These are phyloP conservation scores for Fonsecaea erecta DNA, from an alignment of 2,329 filamentous ascomycete species.

Conservation along the genomic window DNA sequence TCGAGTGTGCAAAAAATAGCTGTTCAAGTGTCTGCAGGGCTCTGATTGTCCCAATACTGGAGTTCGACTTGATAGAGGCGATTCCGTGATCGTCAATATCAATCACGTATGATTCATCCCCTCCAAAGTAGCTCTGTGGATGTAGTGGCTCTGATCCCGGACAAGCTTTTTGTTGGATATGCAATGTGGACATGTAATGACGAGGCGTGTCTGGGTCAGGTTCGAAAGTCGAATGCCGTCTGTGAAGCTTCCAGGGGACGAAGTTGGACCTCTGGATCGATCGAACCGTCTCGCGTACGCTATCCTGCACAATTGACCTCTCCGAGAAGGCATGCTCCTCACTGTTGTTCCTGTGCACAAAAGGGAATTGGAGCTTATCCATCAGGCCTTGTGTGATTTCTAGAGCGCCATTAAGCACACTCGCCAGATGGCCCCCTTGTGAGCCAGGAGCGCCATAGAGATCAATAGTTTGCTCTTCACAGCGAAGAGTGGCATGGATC, in stretches of 20 bases:
- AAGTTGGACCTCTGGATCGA: constrained; percentile 36
- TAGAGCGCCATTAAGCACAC: constrained; percentile 6
- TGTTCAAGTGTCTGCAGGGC: constrained; percentile 41
- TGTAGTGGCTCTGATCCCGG: constrained; percentile 19
- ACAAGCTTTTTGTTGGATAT: constrained; percentile 34
- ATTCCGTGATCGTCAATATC: constrained; percentile 33
- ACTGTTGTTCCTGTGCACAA: background rate
- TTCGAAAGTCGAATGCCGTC: constrained; percentile 38
- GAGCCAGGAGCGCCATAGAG: background rate
- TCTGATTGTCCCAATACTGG: constrained; percentile 38
- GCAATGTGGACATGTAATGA: constrained; percentile 33
- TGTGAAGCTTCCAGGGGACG: constrained; percentile 42
- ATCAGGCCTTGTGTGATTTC: constrained; percentile 13
- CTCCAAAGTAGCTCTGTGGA: constrained; percentile 32
- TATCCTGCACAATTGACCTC: constrained; percentile 31
- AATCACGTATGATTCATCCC: constrained; percentile 40
- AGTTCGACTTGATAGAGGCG: constrained; percentile 36
- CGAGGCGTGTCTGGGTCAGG: constrained; percentile 23
- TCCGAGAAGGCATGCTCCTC: constrained; percentile 26
- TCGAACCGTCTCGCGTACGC: constrained; percentile 34
- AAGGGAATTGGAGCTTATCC: constrained; percentile 16
- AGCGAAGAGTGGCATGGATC: constrained; percentile 19
- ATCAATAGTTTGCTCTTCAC: constrained; percentile 7
- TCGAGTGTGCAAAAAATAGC: constrained; percentile 40
- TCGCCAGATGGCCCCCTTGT: background rate